These are phyloP conservation scores for Ceratobasidium sp. DNA, from an alignment of 1,284 basidiomycete species.

Conservation along the genomic window DNA sequence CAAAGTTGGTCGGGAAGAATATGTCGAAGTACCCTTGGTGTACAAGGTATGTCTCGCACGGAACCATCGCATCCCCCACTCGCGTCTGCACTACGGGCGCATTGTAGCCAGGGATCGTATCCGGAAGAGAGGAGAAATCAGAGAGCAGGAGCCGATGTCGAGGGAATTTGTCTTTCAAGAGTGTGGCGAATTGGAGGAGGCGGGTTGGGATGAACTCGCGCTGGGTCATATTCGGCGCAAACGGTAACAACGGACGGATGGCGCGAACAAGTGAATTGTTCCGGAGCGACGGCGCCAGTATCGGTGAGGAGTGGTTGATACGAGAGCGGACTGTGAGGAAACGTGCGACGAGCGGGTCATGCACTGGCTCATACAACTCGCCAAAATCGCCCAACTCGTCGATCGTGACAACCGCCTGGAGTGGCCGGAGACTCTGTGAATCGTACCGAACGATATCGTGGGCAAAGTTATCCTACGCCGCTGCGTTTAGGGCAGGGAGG, in stretches of 20 bases:
- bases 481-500: slow-evolving; percentile 21
- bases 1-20: slow-evolving; percentile 97
- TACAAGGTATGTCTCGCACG: slow-evolving; percentile 92
- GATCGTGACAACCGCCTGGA: slow-evolving; percentile 87
- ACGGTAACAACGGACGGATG: slow-evolving; percentile 79
- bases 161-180: slow-evolving; percentile 89
- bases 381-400: slow-evolving; percentile 88
- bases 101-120: slow-evolving; percentile 86
- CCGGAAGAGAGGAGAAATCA: slow-evolving; percentile 91
- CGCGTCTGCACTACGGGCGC: slow-evolving; percentile 98
- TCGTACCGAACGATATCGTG: slow-evolving; percentile 97
- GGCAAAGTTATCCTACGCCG: slow-evolving; percentile 90
- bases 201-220: slow-evolving; percentile 96
- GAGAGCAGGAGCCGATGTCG: slow-evolving; percentile 91
- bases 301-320: slow-evolving; percentile 67
- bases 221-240: slow-evolving; percentile 91
- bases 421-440: slow-evolving; percentile 79
- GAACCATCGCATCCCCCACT: slow-evolving; percentile 85
- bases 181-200: slow-evolving; percentile 86
- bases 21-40: slow-evolving; percentile 98
- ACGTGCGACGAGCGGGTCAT: slow-evolving; percentile 84
- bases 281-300: slow-evolving; percentile 70
- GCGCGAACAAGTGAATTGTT: slow-evolving; percentile 67
- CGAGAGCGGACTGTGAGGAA: slow-evolving; percentile 76
- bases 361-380: slow-evolving; percentile 86